A percentile compares a stretch with the other conserved stretches of the same genome.
Evolutionary conservation across 2,329 filamentous ascomycete genomes (phyloP).

Genomic region (Pseudogymnoascus verrucosus): DNA sequence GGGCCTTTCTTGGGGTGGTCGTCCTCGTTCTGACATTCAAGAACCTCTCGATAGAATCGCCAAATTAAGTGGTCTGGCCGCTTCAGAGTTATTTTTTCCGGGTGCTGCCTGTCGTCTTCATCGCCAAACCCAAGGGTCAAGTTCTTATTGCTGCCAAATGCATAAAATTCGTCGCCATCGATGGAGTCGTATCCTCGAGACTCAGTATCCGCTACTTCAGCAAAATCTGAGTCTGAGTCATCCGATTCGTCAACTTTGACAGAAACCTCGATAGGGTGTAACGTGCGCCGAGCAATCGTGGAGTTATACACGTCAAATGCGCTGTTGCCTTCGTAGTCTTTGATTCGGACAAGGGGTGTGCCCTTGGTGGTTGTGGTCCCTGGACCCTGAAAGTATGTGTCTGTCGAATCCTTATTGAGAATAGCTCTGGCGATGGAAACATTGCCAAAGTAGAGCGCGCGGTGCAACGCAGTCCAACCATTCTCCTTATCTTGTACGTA

Average conservation of each 20-base stretch:
- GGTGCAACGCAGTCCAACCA: constrained; percentile 91
- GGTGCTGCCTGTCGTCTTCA: constrained; percentile 87
- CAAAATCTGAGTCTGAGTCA: constrained; percentile 45
- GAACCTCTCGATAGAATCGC: constrained; percentile 63
- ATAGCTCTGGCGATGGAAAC: constrained; percentile 77
- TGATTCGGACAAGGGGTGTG: constrained; percentile 75
- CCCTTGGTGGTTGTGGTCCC: constrained; percentile 53
- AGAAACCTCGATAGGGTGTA: constrained; percentile 33
- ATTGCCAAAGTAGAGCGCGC: constrained; percentile 85
- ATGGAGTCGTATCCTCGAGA: constrained; percentile 24
- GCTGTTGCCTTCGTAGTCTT: constrained; percentile 89
- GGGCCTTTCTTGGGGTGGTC: constrained; percentile 18
- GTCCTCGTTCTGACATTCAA: constrained; percentile 35
- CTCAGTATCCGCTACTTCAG: constrained; percentile 28
- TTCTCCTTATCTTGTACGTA: constrained; percentile 84
- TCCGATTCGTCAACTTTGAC: constrained; percentile 38
- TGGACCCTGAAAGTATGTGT: constrained; percentile 50
- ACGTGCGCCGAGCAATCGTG: constrained; percentile 71
- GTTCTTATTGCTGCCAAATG: constrained; percentile 96
- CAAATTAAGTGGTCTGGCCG: constrained; percentile 71
- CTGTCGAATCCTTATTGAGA: constrained; percentile 62
- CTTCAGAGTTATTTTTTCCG: constrained; percentile 70
- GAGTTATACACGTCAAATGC: constrained; percentile 89
- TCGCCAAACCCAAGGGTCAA: constrained; percentile 89
- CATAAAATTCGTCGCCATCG: constrained; percentile 76